Conservation (phyloP, 352 stramenopile genomes). For the Globisporangium iwayamae region DNA sequence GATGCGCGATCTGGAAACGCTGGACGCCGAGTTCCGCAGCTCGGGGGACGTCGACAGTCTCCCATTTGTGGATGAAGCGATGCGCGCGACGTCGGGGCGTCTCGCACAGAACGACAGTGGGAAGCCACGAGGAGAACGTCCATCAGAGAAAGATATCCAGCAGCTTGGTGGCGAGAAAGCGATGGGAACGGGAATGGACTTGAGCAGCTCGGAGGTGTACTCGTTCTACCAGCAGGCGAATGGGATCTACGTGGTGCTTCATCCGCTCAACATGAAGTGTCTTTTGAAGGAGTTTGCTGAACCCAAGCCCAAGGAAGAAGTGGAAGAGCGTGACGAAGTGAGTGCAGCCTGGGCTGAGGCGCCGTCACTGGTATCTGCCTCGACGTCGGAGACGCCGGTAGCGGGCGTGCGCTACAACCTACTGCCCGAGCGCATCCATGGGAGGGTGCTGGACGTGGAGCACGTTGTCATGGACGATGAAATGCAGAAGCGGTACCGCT, state of each 20-base stretch:
- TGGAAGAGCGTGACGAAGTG: constrained; percentile 22
- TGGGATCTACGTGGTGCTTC: constrained; percentile 86
- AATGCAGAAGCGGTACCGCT: constrained; percentile 79
- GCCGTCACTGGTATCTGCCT: constrained; percentile 13
- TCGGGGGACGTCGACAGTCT: constrained; percentile 69
- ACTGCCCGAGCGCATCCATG: constrained; percentile 49
- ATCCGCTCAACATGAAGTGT: constrained; percentile 89
- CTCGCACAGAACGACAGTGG: constrained; percentile 36
- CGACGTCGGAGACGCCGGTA: constrained; percentile 1
- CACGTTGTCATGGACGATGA: constrained; percentile 87
- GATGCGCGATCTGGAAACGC: constrained; percentile 61
- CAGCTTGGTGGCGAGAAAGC: constrained; percentile 3
- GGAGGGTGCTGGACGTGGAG: constrained; percentile 79
- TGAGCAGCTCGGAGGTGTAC: constrained; percentile 30
- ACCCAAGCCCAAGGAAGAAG: constrained; percentile 21
- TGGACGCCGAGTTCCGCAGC: constrained; percentile 72
- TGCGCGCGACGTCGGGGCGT: constrained; percentile 60
- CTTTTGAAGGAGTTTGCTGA: constrained; percentile 73
- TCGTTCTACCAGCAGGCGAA: constrained; percentile 87
- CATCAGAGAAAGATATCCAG: not conserved
- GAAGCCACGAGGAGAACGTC: constrained; percentile 15
- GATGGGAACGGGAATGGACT: not conserved
- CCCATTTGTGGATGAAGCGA: constrained; percentile 78
- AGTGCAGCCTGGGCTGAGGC: constrained; percentile 30
- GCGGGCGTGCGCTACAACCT: constrained; percentile 41